Percentiles rank a stretch among this genome's conserved stretches.
Conservation (phyloP, 345 rosid genomes). For the Stellera chamaejasme region DNA sequence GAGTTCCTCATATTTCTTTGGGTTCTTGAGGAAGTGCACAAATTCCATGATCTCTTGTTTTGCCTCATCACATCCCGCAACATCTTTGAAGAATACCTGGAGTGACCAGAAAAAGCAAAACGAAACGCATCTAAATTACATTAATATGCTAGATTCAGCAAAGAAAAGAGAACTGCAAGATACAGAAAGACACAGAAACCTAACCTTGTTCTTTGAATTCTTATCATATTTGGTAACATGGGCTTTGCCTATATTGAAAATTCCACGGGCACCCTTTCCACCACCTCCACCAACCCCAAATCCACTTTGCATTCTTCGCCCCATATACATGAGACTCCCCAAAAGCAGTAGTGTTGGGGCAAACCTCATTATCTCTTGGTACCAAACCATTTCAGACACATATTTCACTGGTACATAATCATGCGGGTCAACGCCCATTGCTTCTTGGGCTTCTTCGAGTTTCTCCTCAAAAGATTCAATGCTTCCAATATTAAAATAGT, state of each 20-base stretch:
- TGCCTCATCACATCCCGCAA: conserved; percentile 98
- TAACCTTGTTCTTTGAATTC: conserved; percentile 87
- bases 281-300: conserved; percentile 83
- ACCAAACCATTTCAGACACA: conserved; percentile 67
- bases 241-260: conserved; percentile 92
- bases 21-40: conserved; percentile 91
- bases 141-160: conserved; percentile 3
- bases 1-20: conserved; percentile 85
- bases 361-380: conserved; percentile 73
- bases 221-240: conserved; percentile 80
- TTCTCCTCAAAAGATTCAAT: conserved; percentile 91
- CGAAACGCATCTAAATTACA: neutral
- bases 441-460: conserved; percentile 88
- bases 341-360: conserved; percentile 67
- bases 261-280: conserved; percentile 78
- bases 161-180: neutral
- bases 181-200: conserved; percentile 6
- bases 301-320: conserved; percentile 80
- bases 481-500: conserved; percentile 83
- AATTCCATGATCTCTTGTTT: conserved; percentile 98
- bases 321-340: conserved; percentile 59
- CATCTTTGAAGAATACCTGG: conserved; percentile 84
- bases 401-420: conserved; percentile 75
- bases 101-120: conserved; percentile 8
- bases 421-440: conserved; percentile 70